Percentiles rank a stretch among this genome's conserved stretches.
Evolutionary conservation across 805 yeast genomes (phyloP).

Genomic region (Yamadazyma ubonensis): DNA sequence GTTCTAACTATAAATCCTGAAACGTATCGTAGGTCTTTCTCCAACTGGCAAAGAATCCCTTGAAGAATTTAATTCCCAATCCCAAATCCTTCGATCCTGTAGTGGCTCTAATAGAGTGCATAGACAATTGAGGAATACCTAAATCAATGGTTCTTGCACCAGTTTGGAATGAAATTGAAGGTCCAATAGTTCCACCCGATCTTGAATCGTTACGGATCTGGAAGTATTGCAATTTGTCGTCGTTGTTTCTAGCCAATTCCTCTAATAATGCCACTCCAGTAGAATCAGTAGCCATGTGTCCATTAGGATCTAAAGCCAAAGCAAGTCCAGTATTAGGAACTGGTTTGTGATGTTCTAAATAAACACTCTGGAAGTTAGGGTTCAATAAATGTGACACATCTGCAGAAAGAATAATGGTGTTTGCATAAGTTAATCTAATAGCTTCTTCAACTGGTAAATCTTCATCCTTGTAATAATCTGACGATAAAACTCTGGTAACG

Average conservation of each 20-base stretch:
- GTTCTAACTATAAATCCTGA: constrained; percentile 33
- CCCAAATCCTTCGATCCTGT: constrained; percentile 78
- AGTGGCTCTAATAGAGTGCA: constrained; percentile 85
- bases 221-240: constrained; percentile 72
- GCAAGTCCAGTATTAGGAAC: constrained; percentile 75
- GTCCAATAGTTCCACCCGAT: constrained; percentile 90
- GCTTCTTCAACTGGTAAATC: constrained; percentile 23
- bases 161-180: constrained; percentile 57
- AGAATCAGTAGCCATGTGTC: constrained; percentile 80
- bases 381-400: constrained; percentile 82
- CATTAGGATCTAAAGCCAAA: constrained; percentile 72
- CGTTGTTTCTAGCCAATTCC: constrained; percentile 64
- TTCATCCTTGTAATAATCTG: constrained; percentile 21
- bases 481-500: constrained; percentile 53
- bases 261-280: constrained; percentile 69
- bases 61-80: constrained; percentile 68
- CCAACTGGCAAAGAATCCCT: constrained; percentile 69
- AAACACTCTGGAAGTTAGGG: constrained; percentile 70
- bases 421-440: constrained; percentile 55
- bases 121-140: constrained; percentile 80
- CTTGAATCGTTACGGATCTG: constrained; percentile 83
- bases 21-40: constrained; percentile 53
- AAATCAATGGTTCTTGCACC: constrained; percentile 77
- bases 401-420: constrained; percentile 76
- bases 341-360: constrained; percentile 77